These are phyloP conservation scores for Chaetomiaceae sp. DNA, from an alignment of 2,329 filamentous ascomycete genomes.

Conservation along the genomic window DNA sequence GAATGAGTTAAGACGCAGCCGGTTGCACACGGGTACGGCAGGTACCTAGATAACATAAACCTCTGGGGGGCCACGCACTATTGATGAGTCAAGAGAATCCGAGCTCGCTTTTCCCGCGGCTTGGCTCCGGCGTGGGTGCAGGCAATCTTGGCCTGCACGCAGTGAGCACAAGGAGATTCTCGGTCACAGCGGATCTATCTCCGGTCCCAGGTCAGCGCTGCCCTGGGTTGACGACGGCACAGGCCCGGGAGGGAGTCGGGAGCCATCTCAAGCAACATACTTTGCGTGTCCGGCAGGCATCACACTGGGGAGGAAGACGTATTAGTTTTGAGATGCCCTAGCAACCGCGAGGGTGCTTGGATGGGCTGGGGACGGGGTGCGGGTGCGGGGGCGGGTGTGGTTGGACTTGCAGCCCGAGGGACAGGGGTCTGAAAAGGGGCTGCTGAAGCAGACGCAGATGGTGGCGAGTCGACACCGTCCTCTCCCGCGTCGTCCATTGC, in stretches of 20 bases:
- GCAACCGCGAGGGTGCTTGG: no score
- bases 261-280: not conserved
- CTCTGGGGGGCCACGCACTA: conserved; percentile 32
- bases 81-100: conserved; percentile 35
- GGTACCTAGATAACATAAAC: no score
- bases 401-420: conserved; percentile 19
- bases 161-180: conserved; percentile 35
- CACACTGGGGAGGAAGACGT: conserved; percentile 13
- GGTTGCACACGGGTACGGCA: not conserved
- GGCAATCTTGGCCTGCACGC: conserved; percentile 34
- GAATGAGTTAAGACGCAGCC: not conserved
- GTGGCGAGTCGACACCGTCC: not conserved
- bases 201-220: no score
- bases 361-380: no score
- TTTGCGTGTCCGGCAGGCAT: conserved; percentile 21
- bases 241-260: no score
- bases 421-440: conserved; percentile 6
- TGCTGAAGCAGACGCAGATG: not conserved
- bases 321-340: no score
- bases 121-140: conserved; percentile 32
- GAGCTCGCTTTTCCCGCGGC: conserved; percentile 35
- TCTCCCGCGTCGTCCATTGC: conserved; percentile 5
- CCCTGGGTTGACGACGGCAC: no score
- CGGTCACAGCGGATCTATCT: conserved; percentile 33
- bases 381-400: no score